Conservation (phyloP, 208 protist genomes). For the Leptomonas pyrrhocoris region DNA sequence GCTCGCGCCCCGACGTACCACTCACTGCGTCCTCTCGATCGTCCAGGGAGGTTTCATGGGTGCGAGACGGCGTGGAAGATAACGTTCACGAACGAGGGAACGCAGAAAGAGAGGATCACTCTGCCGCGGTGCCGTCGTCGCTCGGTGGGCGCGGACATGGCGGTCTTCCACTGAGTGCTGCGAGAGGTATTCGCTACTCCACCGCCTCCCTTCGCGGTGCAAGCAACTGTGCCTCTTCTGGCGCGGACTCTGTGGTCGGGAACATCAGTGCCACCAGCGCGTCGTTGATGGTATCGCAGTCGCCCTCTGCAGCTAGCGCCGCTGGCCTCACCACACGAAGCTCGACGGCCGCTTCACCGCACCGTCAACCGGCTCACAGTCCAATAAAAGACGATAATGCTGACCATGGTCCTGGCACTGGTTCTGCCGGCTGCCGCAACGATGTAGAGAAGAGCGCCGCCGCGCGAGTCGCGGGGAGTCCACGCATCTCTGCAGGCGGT, state of each 20-base stretch:
- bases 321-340: not conserved
- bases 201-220: not conserved
- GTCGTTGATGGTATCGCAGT: not conserved
- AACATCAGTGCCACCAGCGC: not conserved
- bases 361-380: not conserved
- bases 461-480: too few relatives aligned
- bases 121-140: not conserved
- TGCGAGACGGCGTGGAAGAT: not conserved
- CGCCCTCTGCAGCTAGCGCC: not conserved
- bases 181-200: not conserved
- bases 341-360: not conserved
- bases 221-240: not conserved
- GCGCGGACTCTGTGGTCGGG: not conserved
- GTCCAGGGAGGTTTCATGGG: conserved; percentile 1
- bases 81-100: not conserved
- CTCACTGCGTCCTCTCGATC: not conserved
- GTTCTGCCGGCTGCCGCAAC: too few relatives aligned
- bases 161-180: not conserved
- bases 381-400: too few relatives aligned
- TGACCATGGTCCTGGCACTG: too few relatives aligned
- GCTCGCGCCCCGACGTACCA: not conserved
- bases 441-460: too few relatives aligned
- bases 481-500: too few relatives aligned
- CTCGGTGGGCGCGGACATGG: not conserved
- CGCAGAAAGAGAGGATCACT: not conserved